Percentiles rank a stretch among this genome's conserved stretches.
Conservation (phyloP, 257 asterid species). For the Penstemon barbatus region DNA sequence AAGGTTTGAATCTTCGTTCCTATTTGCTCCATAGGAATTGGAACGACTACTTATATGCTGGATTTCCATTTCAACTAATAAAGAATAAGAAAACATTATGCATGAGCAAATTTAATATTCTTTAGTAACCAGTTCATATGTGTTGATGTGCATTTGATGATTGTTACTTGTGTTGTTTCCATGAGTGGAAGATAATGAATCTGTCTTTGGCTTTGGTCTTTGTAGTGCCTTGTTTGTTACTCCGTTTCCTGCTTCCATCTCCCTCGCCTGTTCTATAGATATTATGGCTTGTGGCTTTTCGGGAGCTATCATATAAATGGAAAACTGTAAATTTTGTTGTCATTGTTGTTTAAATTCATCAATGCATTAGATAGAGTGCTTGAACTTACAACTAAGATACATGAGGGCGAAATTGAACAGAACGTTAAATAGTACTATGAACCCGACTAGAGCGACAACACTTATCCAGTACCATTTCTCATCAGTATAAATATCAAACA, state of each 20-base stretch:
- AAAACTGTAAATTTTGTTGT: background rate
- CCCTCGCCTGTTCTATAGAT: constrained; percentile 75
- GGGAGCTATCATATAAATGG: constrained; percentile 46
- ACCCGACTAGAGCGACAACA: constrained; percentile 52
- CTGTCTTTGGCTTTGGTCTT: constrained; percentile 47
- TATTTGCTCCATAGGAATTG: constrained; percentile 19
- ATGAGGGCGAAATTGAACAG: constrained; percentile 58
- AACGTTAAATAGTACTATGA: constrained; percentile 54
- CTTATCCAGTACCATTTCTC: constrained; percentile 68
- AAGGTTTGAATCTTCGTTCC: constrained; percentile 32
- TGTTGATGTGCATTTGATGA: background rate
- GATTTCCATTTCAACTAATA: constrained; percentile 63
- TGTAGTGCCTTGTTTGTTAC: constrained; percentile 37
- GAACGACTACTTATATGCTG: constrained; percentile 55
- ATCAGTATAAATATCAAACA: constrained; percentile 39
- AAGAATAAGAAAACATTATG: background rate
- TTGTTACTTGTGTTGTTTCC: constrained; percentile 60
- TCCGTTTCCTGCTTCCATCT: constrained; percentile 53
- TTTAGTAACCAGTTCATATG: background rate
- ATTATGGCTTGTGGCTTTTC: constrained; percentile 84
- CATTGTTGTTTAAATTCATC: background rate
- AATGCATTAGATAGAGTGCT: background rate
- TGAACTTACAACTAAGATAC: constrained; percentile 64
- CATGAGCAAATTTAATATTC: constrained; percentile 13
- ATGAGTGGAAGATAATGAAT: constrained; percentile 42